Evolutionary conservation across 306 rosid species (phyloP).

Genomic region (Gastrolobium bilobum): DNA sequence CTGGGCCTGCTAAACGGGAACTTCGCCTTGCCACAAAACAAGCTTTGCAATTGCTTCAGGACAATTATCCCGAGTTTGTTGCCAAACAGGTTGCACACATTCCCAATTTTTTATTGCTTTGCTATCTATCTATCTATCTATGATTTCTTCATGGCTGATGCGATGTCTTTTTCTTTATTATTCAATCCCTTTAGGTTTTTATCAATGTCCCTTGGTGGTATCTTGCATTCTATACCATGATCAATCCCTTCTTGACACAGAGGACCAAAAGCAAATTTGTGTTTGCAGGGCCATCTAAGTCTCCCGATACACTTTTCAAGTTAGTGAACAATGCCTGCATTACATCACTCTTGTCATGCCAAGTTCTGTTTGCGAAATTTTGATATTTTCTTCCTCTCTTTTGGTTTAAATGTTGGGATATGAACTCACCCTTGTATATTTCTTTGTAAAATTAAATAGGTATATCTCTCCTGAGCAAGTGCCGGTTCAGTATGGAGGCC

Average conservation of each 20-base stretch:
- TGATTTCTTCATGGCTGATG: not conserved
- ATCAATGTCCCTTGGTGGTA: constrained; percentile 69
- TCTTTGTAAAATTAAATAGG: constrained; percentile 51
- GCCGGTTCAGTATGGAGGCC: constrained; percentile 91
- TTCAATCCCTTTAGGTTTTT: constrained; percentile 47
- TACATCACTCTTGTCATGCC: not conserved
- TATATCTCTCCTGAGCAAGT: constrained; percentile 88
- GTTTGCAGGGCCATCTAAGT: constrained; percentile 59
- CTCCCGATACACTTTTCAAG: constrained; percentile 71
- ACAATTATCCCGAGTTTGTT: constrained; percentile 94
- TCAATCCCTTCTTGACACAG: constrained; percentile 63
- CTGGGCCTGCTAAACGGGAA: constrained; percentile 80
- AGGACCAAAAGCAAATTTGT: constrained; percentile 68
- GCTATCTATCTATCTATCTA: not conserved
- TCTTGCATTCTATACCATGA: constrained; percentile 61
- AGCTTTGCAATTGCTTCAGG: constrained; percentile 92
- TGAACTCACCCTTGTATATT: constrained; percentile 19
- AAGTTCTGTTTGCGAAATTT: not conserved
- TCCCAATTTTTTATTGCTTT: constrained; percentile 3
- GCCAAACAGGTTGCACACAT: constrained; percentile 73
- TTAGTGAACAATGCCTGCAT: constrained; percentile 47
- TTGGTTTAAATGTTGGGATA: constrained; percentile 27
- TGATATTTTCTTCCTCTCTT: not conserved
- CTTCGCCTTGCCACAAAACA: constrained; percentile 84
- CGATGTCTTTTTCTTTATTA: constrained; percentile 14